Evolutionary conservation across 768 basidiomycete species (phyloP), one percentile per base, ranked within the genome.

Genomic region (Leccinellum rugosiceps): DNA sequence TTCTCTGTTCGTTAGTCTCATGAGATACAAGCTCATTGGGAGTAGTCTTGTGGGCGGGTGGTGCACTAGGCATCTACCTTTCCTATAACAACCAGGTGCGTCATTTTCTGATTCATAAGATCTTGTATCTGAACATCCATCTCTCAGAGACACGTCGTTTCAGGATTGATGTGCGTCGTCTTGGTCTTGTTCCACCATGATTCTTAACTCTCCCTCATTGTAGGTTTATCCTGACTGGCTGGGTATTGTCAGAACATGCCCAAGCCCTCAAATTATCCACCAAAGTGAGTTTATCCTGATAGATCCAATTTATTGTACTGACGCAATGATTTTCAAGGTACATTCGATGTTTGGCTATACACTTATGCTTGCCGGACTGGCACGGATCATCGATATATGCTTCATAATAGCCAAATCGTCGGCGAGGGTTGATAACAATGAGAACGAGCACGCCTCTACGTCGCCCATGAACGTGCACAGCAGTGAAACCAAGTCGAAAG

Each of bases 201-300:
- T 41, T 50, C 19, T 19, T 25, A 51, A 51, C 30, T 31, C 35
- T 43, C 10, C 11, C 5, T 57, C 5, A 43, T 13, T 43, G 34
- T 58, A 93, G 89, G 49, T 87, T 95, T 62, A 86, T 93, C 57
- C 77, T 97, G 57, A 97, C 95, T 0, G 95, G 94, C 5, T 96
- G 90, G 87, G 94, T 88, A 0, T 95, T 97, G 90, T 89, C 89
- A 0, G 86, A 91, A 43, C 94, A 97, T 62, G 83, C 82, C 0
- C 94, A 98, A 75, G 85, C 83, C 4, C 78, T 94, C 51, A 87
- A 85, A 84, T 77, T 95, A 41, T 92, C 92, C 1, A 90, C 92
- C 2, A 85, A 85, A 75, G 92, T 92, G 52, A 48, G 1, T 43
- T 19, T 19, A 10, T 23, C 41, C n/a, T 43, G 6, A 43, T 26